Conservation (phyloP, 1,284 basidiomycete genomes). For the Lentinus polychrous region DNA sequence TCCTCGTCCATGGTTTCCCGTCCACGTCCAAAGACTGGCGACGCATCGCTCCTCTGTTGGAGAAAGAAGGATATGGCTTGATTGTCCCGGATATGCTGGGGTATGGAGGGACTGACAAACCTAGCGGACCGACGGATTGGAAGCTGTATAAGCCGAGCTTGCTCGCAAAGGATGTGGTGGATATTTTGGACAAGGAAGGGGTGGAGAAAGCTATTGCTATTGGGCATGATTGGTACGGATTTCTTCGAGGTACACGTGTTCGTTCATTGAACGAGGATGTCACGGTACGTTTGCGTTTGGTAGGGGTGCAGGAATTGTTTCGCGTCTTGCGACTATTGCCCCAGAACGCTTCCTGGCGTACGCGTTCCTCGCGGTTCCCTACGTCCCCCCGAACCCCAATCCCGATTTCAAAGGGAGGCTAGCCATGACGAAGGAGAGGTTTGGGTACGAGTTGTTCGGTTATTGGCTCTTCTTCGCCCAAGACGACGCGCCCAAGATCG, state of each 20-base stretch:
- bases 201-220: constrained; percentile 19
- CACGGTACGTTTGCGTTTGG: too few species aligned
- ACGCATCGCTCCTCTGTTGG: constrained; percentile 27
- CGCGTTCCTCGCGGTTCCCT: constrained; percentile 19
- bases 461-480: constrained; percentile 27
- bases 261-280: neutral
- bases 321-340: constrained; percentile 19
- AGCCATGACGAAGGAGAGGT: constrained; percentile 13
- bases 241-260: neutral
- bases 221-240: constrained; percentile 25
- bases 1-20: constrained; percentile 27
- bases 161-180: constrained; percentile 38
- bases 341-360: constrained; percentile 19
- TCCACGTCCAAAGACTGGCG: constrained; percentile 25
- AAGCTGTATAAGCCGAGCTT: constrained; percentile 31
- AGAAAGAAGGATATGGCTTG: constrained; percentile 36
- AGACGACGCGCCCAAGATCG: constrained; percentile 22
- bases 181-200: constrained; percentile 25
- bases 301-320: constrained; percentile 19
- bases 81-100: constrained; percentile 48
- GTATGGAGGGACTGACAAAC: constrained; percentile 45
- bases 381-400: constrained; percentile 8
- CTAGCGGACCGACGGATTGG: constrained; percentile 31
- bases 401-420: constrained; percentile 1
- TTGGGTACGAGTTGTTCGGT: constrained; percentile 29